Conservation (phyloP, 225 moss, liverwort and hornwort species). For the Pleurozium schreberi region DNA sequence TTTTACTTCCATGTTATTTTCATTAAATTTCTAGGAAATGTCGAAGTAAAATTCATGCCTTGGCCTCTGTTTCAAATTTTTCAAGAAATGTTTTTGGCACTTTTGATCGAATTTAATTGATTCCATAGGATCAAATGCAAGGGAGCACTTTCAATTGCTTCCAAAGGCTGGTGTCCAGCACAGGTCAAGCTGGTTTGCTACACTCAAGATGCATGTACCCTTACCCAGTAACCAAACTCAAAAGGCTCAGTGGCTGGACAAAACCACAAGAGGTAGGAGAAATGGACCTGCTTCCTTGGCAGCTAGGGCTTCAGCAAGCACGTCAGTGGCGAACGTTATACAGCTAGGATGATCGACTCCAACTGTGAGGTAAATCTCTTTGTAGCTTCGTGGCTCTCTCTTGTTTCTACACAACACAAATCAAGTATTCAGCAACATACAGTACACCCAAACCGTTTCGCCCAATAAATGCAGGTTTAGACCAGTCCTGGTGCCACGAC, state of each 20-base stretch:
- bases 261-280: neutral
- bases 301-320: constrained; percentile 86
- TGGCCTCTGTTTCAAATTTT: neutral
- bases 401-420: constrained; percentile 52
- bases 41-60: neutral
- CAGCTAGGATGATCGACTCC: constrained; percentile 81
- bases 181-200: neutral
- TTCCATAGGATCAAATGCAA: neutral
- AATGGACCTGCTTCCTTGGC: constrained; percentile 72
- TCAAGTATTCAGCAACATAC: neutral
- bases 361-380: constrained; percentile 77
- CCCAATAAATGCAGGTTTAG: neutral
- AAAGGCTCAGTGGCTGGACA: neutral
- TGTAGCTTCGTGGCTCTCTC: constrained; percentile 74
- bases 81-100: neutral
- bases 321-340: constrained; percentile 88
- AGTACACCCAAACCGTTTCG: neutral
- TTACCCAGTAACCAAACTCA: neutral
- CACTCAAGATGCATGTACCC: neutral
- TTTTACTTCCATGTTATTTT: neutral
- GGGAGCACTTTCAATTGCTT: neutral
- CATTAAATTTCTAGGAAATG: neutral
- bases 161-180: neutral
- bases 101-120: neutral
- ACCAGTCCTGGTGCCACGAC: neutral